Base-by-base conservation (phyloP, 768 basidiomycete species). In the Podaxis rugospora region DNA sequence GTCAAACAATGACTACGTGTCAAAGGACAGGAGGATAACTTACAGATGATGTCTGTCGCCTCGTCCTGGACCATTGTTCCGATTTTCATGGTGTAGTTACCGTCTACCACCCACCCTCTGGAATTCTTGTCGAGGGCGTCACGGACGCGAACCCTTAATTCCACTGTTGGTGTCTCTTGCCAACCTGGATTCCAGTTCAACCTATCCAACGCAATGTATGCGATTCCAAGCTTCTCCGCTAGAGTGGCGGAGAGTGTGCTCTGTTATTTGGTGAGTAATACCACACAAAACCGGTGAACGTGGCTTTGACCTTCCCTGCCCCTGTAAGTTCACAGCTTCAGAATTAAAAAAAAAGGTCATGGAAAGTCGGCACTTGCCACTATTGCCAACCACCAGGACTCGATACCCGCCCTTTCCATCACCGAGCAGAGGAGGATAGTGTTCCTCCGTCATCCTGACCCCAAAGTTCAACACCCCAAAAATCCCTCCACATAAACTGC, bases 31-130 rank as follows among this genome's bases (percentile, higher is more conserved):
- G 50, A 16, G 37, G 14, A 55, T 18, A n/a, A 71, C 78, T 50
- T 60, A 86, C 85, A 86, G 21, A 86, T 77, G 6, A 82, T 66
- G 66, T 86, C 83, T 3, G 84, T 85, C 13, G 78, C 70, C 21
- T 67, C 67, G 3, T 78, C 72, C 0, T 68, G 63, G 4, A 81
- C 68, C 1, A 82, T 57, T 2, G 62, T 63, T 1, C 74, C 78
- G 11, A 75, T 63, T 32, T 51, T 66, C 0, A 14, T 54, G 0
- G 14, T 35, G 64, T 79, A 86, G 53, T 77, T 70, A 4, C 85
- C 85, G 44, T 87, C 84, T 1, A 82, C 69, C 5, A 86, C 74
- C 84, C 85, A 87, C 1, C 82, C 83, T 16, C 70, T 63, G 14
- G 70, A 69, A 36, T 55, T 61, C 27, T 71, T 57, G 10, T 66